Base-by-base conservation (phyloP, 306 rosid species). In the Citrullus amarus region DNA sequence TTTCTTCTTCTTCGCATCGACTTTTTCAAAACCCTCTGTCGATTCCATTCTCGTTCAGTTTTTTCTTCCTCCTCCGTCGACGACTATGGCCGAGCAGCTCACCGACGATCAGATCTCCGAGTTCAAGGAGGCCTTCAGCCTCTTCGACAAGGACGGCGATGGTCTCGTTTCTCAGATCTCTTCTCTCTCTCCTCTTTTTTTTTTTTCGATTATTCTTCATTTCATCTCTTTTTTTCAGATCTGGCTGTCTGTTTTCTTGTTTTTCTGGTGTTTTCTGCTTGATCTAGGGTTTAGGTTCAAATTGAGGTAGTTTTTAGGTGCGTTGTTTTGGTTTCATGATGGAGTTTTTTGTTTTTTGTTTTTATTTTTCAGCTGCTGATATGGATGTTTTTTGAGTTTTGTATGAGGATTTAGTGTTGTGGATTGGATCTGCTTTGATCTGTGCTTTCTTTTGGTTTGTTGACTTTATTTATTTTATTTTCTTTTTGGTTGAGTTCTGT, bases 61-160 rank as follows among this genome's bases (percentile, higher is more conserved):
- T 58, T 82, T 80, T 81, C n/a, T 58, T 67, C 55, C 18, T 69
- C 68, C 17, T 56, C 50, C 71, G 14, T 69, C 86, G n/a, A 10
- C 88, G 78, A 77, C 81, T 63, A 91, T 91, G 96, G 96, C 96
- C 50, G 96, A 91, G 83, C 96, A 91, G 54, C 96, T 91, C 85
- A 91, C 93, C 73, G 93, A 91, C 59, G 96, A 91, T 36, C 93
- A 91, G 93, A 91, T 91, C 90, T 89, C 96, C 1, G 91, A 89
- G 87, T 91, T 91, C 90, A 87, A 91, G 88, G 96, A 91, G 61
- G 96, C 96, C 61, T 91, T 91, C 80, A 89, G 93, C 84, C 96
- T 91, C 71, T 91, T 91, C 87, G 96, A 91, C 78, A 91, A 91
- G 91, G 96, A 91, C 22, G 96, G 96, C 86, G 93, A 91, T 87